A percentile compares a stretch with the other conserved stretches of the same genome.
These are phyloP conservation scores for Penstemon barbatus DNA, from an alignment of 257 asterid species.

Conservation along the genomic window DNA sequence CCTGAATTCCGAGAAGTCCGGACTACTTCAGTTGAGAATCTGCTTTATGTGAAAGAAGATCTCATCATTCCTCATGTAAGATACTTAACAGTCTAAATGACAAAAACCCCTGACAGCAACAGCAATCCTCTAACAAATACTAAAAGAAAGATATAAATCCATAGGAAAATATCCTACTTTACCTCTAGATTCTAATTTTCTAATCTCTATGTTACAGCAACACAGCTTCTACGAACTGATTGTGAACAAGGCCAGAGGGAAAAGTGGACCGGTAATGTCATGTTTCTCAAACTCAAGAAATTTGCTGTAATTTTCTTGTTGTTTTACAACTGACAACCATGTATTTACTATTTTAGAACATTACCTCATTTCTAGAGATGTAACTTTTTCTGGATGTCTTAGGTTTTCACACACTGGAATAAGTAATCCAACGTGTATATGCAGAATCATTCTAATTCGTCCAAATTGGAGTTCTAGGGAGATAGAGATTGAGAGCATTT, in stretches of 20 bases:
- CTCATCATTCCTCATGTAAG: slow-evolving; percentile 97
- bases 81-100: slow-evolving; percentile 23
- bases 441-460: not conserved
- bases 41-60: slow-evolving; percentile 98
- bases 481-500: not conserved
- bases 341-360: not conserved
- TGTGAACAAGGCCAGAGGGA: slow-evolving; percentile 96
- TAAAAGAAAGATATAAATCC: not conserved
- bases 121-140: not conserved
- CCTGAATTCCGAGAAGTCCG: slow-evolving; percentile 97
- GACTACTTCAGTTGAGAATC: slow-evolving; percentile 91
- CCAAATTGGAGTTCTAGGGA: not conserved
- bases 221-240: slow-evolving; percentile 97
- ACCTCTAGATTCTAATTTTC: slow-evolving; percentile 13
- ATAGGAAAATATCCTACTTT: not conserved
- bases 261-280: slow-evolving; percentile 97
- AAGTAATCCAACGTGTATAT: not conserved
- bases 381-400: not conserved
- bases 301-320: not conserved
- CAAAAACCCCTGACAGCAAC: slow-evolving; percentile 2
- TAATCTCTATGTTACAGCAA: slow-evolving; percentile 57
- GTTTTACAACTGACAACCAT: not conserved
- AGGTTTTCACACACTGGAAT: not conserved
- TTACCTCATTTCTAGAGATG: not conserved
- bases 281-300: slow-evolving; percentile 29